phyloP scores from a whole-genome alignment of 164 flowering plant species.

The Houttuynia cordata region DNA sequence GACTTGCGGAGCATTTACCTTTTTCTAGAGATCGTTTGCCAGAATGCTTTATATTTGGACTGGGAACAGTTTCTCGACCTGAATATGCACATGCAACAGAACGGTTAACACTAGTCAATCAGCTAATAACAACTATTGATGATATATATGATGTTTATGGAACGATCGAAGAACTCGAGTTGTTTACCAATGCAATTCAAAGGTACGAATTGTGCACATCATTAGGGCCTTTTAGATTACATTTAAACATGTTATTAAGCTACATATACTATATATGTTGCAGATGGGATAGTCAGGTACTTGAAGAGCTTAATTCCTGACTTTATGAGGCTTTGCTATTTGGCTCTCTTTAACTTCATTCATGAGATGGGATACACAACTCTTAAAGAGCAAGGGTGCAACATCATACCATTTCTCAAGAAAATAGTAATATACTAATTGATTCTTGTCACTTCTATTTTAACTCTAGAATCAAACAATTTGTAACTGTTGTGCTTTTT shows the following conservation, averaged over 20 bases:
- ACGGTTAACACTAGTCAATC: not conserved
- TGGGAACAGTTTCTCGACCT: not conserved
- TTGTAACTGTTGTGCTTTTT: no score
- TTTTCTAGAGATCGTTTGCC: slow-evolving; percentile 11
- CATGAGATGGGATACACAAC: not conserved
- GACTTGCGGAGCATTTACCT: slow-evolving; percentile 11
- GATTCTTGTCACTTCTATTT: not conserved
- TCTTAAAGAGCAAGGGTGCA: not conserved
- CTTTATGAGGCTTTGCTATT: no score
- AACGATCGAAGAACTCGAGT: slow-evolving; percentile 1
- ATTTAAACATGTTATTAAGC: no score
- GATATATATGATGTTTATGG: slow-evolving; percentile 3
- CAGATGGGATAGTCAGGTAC: no score
- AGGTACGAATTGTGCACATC: not conserved
- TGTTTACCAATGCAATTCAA: slow-evolving; percentile 1
- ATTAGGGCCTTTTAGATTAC: no score
- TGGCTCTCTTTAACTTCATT: not conserved
- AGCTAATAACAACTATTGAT: not conserved
- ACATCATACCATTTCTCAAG: not conserved
- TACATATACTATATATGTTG: no score
- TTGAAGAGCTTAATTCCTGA: no score
- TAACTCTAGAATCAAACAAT: no score
- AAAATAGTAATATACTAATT: not conserved
- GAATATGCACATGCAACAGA: not conserved
- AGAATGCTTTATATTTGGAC: slow-evolving; percentile 2